Evolutionary conservation across 129 eudicot species (phyloP).

Genomic region (Flaveria trinervia): DNA sequence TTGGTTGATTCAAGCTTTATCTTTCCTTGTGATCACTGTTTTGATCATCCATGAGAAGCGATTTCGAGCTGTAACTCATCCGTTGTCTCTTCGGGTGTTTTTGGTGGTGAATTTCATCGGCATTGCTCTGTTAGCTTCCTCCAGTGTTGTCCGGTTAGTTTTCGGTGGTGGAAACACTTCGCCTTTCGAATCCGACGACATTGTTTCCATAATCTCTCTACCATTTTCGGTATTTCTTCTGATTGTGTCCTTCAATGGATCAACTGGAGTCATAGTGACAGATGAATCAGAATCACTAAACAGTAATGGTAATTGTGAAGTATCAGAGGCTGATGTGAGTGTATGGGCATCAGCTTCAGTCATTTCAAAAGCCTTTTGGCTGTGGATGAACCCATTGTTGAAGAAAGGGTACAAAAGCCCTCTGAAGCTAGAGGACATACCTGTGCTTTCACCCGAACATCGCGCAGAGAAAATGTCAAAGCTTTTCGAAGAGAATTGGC

Average conservation of each 20-base stretch:
- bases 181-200: conserved; percentile 43
- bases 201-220: conserved; percentile 40
- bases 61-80: conserved; percentile 61
- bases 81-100: conserved; percentile 54
- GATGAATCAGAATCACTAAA: no score
- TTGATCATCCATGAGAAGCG: conserved; percentile 68
- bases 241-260: conserved; percentile 51
- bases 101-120: conserved; percentile 46
- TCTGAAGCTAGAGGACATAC: conserved; percentile 68
- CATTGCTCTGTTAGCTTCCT: conserved; percentile 43
- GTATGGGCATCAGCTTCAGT: conserved; percentile 70
- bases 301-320: conserved; percentile 10
- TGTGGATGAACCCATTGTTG: conserved; percentile 83
- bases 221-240: conserved; percentile 55
- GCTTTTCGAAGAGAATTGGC: conserved; percentile 77
- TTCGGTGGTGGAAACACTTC: conserved; percentile 29
- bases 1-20: conserved; percentile 66
- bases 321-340: conserved; percentile 39
- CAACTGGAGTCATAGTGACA: conserved; percentile 48
- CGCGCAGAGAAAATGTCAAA: conserved; percentile 66
- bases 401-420: conserved; percentile 58
- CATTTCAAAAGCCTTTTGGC: conserved; percentile 65
- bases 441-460: conserved; percentile 76
- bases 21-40: conserved; percentile 47
- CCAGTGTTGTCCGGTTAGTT: conserved; percentile 45